phyloP scores from a whole-genome alignment of 768 basidiomycete genomes.

The Auriscalpium vulgare region DNA sequence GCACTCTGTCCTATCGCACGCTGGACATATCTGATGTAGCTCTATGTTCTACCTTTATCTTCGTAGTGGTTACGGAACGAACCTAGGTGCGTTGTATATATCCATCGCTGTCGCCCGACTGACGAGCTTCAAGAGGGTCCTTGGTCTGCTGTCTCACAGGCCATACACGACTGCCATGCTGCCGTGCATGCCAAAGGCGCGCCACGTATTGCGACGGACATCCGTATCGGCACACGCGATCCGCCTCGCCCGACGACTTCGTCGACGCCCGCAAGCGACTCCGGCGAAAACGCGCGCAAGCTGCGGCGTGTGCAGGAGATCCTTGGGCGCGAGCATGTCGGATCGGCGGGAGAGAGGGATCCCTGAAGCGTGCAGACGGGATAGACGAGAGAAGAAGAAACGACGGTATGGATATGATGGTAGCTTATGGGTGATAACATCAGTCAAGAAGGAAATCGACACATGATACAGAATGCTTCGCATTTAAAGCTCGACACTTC shows the following conservation, averaged over 20 bases:
- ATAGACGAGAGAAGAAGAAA: background rate
- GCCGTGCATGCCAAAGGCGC: conserved; percentile 76
- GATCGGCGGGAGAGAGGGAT: background rate
- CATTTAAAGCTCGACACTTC: background rate
- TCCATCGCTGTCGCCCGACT: background rate
- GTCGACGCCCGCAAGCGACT: conserved; percentile 49
- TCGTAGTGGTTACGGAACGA: conserved; percentile 83
- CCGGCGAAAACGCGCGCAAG: conserved; percentile 68
- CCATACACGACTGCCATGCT: conserved; percentile 86
- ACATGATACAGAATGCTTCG: background rate
- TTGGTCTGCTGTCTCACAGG: conserved; percentile 76
- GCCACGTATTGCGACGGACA: conserved; percentile 80
- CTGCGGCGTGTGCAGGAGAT: conserved; percentile 78
- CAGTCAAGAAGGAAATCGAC: too few relatives aligned
- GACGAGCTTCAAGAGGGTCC: conserved; percentile 51
- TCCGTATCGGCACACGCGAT: conserved; percentile 87
- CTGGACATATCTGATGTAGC: background rate
- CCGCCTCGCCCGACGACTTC: conserved; percentile 26
- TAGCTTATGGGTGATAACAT: too few relatives aligned
- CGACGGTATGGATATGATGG: background rate
- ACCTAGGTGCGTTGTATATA: conserved; percentile 46
- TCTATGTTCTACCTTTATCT: conserved; percentile 1
- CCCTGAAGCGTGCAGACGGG: background rate
- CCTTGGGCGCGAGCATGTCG: conserved; percentile 32
- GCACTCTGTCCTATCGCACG: background rate